Conservation (phyloP, 1,284 basidiomycete species). For the Fomitiporia mediterranea region DNA sequence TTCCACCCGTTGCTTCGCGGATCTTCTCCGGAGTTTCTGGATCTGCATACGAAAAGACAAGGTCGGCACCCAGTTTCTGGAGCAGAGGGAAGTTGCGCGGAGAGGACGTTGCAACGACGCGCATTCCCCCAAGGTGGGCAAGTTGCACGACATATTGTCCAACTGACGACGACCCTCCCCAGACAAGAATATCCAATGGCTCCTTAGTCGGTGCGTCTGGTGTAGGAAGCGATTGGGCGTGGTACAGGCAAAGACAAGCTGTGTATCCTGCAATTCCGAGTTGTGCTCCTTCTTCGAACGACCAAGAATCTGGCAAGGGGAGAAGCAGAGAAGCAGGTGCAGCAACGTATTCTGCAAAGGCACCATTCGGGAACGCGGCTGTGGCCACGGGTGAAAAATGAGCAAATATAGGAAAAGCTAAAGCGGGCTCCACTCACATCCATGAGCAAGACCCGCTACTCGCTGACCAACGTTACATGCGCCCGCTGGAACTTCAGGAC, state of each 20-base stretch:
- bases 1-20: slow-evolving; percentile 14
- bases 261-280: slow-evolving; percentile 25
- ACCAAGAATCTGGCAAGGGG: slow-evolving; percentile 28
- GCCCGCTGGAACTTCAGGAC: slow-evolving; percentile 27
- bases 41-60: slow-evolving; percentile 25
- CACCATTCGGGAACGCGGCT: slow-evolving; percentile 2
- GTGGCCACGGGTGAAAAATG: slow-evolving; percentile 2
- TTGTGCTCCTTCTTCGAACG: slow-evolving; percentile 30
- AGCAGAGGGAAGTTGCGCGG: slow-evolving; percentile 32
- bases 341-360: slow-evolving; percentile 22
- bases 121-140: slow-evolving; percentile 28
- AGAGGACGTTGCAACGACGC: slow-evolving; percentile 38
- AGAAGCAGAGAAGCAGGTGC: slow-evolving; percentile 27
- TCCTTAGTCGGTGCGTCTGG: slow-evolving; percentile 20
- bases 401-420: slow-evolving; percentile 19
- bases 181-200: slow-evolving; percentile 31
- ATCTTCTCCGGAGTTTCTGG: slow-evolving; percentile 26
- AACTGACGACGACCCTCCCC: slow-evolving; percentile 38
- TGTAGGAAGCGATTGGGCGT: slow-evolving; percentile 22
- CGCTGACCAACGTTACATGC: slow-evolving; percentile 37
- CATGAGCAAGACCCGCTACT: slow-evolving; percentile 42
- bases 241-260: slow-evolving; percentile 25
- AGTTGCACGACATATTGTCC: slow-evolving; percentile 41
- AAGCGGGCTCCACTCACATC: slow-evolving; percentile 24
- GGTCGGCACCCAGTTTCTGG: slow-evolving; percentile 30